Evolutionary conservation across 2,329 filamentous ascomycete genomes (phyloP).

Genomic region (Sporothrix inflata): DNA sequence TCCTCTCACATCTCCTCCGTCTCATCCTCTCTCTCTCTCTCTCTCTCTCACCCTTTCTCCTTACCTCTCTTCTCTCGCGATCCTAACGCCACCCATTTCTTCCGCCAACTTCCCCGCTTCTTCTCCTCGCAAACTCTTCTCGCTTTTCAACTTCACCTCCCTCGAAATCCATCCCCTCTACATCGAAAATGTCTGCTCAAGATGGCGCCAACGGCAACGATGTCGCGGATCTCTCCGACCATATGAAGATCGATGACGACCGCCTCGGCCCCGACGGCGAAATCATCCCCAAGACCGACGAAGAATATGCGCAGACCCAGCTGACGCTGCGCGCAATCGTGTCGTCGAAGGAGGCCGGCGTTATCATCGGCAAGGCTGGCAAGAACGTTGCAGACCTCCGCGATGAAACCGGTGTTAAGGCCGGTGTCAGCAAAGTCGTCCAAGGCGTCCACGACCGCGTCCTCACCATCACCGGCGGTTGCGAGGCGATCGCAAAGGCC

Average conservation of each 20-base stretch:
- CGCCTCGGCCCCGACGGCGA: constrained; percentile 75
- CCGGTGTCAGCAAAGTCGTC: constrained; percentile 97
- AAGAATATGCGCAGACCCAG: constrained; percentile 92
- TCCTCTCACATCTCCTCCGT: constrained; percentile 37
- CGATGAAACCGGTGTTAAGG: constrained; percentile 97
- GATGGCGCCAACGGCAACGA: constrained; percentile 64
- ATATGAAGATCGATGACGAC: constrained; percentile 67
- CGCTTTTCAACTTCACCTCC: constrained; percentile 26
- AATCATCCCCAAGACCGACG: constrained; percentile 84
- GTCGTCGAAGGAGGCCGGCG: constrained; percentile 96
- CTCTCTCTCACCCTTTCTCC: constrained; percentile 24
- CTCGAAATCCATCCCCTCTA: constrained; percentile 24
- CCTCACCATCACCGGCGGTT: constrained; percentile 87
- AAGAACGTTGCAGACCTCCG: constrained; percentile 97
- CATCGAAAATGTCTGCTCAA: constrained; percentile 62
- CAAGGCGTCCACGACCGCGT: constrained; percentile 97
- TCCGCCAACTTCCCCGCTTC: constrained; percentile 19
- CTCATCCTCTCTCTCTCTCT: constrained; percentile 32
- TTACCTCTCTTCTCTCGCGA: constrained; percentile 18
- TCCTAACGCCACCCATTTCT: background rate
- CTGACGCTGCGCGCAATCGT: constrained; percentile 96
- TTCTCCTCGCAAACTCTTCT: constrained; percentile 21
- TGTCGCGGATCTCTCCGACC: constrained; percentile 64
- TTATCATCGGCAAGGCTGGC: constrained; percentile 98
- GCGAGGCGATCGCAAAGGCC: constrained; percentile 86